Evolutionary conservation across 805 yeast species (phyloP).

Genomic region (Candida broadrunensis): DNA sequence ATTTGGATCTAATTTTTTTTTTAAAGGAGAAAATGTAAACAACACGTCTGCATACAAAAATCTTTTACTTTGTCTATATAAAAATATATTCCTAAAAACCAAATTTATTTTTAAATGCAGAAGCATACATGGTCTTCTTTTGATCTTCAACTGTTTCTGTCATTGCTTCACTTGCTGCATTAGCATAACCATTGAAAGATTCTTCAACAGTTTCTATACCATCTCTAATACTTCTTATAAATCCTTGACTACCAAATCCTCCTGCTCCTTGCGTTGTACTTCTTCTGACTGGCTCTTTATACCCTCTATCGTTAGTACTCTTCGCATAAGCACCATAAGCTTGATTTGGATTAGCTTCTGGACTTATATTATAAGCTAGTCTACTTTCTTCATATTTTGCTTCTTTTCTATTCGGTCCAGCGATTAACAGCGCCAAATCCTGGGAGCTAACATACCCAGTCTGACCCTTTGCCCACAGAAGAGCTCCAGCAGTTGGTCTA

Average conservation of each 20-base stretch:
- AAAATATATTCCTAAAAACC: conserved; percentile 36
- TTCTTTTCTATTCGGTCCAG: conserved; percentile 67
- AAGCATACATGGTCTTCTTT: conserved; percentile 47
- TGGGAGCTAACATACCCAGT: conserved; percentile 54
- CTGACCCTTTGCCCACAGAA: conserved; percentile 83
- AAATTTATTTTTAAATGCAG: conserved; percentile 51
- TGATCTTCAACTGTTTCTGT: conserved; percentile 49
- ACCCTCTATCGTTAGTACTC: conserved; percentile 21
- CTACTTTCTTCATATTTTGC: conserved; percentile 56
- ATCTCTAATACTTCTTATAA: conserved; percentile 46
- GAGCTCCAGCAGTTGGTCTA: conserved; percentile 74
- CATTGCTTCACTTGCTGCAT: conserved; percentile 49
- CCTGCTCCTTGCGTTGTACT: conserved; percentile 27
- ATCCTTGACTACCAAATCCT: conserved; percentile 40
- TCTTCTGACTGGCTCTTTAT: conserved; percentile 48
- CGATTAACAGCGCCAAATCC: conserved; percentile 65
- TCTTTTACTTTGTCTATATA: neutral
- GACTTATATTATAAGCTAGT: conserved; percentile 46
- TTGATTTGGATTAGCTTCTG: conserved; percentile 39
- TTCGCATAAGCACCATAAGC: conserved; percentile 27
- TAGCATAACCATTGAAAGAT: conserved; percentile 55
- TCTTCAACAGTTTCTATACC: conserved; percentile 56
- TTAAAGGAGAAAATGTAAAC: conserved; percentile 1
- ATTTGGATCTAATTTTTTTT: too few relatives aligned
- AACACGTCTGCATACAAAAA: neutral